These are phyloP conservation scores for Nicotiana noctiflora DNA, from an alignment of 257 asterid genomes.

Conservation along the genomic window DNA sequence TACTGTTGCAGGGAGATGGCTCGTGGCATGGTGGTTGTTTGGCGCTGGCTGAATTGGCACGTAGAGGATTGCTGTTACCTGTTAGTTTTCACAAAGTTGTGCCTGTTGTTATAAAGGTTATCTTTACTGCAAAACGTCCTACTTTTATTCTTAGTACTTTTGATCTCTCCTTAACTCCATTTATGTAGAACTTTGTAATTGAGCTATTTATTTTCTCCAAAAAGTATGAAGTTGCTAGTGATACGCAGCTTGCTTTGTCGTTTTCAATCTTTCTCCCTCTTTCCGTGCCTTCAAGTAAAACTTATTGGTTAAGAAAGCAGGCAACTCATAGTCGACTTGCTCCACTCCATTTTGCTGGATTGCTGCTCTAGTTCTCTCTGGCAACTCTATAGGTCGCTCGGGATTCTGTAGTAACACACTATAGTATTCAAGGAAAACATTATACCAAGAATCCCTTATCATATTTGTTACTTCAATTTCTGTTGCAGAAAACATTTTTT, in stretches of 20 bases:
- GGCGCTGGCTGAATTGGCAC: slow-evolving; percentile 96
- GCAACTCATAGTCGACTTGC: neutral
- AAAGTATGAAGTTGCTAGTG: neutral
- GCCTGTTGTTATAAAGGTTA: slow-evolving; percentile 82
- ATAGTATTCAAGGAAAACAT: neutral
- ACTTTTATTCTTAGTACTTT: neutral
- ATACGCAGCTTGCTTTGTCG: neutral
- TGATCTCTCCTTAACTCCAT: neutral
- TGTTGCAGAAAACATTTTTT: neutral
- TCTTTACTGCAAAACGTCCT: neutral
- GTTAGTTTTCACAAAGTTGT: slow-evolving; percentile 76
- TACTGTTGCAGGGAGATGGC: slow-evolving; percentile 76
- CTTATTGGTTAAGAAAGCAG: neutral
- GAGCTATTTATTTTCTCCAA: neutral
- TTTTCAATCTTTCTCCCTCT: neutral
- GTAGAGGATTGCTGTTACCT: slow-evolving; percentile 91
- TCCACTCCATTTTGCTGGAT: neutral
- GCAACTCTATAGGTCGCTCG: neutral
- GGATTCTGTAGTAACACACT: neutral
- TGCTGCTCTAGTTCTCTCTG: neutral
- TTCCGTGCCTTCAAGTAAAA: neutral
- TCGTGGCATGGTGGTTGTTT: slow-evolving; percentile 99
- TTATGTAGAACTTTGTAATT: neutral
- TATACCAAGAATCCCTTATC: neutral
- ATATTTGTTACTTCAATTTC: neutral